These are phyloP conservation scores for Byssoonygena ceratinophila DNA, from an alignment of 2,329 filamentous ascomycete species.

Conservation along the genomic window DNA sequence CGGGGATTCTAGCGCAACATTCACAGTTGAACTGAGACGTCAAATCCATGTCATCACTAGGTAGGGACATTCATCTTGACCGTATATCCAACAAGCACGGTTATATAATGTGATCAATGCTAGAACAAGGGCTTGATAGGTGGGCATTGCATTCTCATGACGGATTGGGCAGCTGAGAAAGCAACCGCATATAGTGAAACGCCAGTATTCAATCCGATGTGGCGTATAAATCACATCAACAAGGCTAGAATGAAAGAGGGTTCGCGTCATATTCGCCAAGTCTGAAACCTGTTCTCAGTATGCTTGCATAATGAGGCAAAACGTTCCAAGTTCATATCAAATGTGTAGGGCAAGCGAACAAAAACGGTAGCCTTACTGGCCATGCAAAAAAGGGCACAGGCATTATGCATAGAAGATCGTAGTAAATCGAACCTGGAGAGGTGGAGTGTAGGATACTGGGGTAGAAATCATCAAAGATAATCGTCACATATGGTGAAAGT, in stretches of 20 bases:
- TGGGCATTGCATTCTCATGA: conserved; percentile 4
- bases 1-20: conserved; percentile 9
- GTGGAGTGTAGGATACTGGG: neutral
- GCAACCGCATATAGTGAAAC: conserved; percentile 11
- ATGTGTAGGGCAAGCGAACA: neutral
- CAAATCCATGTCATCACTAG: conserved; percentile 12
- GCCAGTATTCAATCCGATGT: neutral
- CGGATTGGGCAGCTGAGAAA: conserved; percentile 7
- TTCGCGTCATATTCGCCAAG: conserved; percentile 11
- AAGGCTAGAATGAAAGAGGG: neutral
- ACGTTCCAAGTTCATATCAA: neutral
- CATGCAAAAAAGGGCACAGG: conserved; percentile 1
- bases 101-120: neutral
- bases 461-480: neutral
- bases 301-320: conserved; percentile 1
- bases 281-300: conserved; percentile 11
- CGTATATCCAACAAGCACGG: neutral
- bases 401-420: neutral
- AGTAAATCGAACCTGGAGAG: neutral
- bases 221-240: neutral
- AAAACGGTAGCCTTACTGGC: neutral
- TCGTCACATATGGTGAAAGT: conserved; percentile 4
- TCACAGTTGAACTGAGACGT: conserved; percentile 4
- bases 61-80: conserved; percentile 2
- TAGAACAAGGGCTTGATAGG: neutral